Evolutionary conservation across 345 rosid genomes (phyloP).

Genomic region (Raphanus sativus): DNA sequence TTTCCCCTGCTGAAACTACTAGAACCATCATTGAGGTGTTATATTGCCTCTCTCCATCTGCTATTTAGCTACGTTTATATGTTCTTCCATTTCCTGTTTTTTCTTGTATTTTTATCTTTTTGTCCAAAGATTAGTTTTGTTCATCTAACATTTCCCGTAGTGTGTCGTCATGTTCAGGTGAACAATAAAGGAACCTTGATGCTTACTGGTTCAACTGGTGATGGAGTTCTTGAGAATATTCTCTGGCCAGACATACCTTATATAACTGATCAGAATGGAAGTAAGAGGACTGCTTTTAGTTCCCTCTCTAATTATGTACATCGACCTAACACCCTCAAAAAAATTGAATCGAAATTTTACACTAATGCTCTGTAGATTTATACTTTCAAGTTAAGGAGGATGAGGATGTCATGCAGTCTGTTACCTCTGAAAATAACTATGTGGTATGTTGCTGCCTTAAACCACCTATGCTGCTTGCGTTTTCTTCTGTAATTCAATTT

Average conservation of each 20-base stretch:
- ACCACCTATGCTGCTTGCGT: not conserved
- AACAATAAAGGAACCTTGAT: slow-evolving; percentile 77
- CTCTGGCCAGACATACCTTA: slow-evolving; percentile 88
- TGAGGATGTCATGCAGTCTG: slow-evolving; percentile 68
- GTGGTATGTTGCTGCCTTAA: slow-evolving; percentile 57
- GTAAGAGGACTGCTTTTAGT: slow-evolving; percentile 40
- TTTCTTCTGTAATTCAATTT: not conserved
- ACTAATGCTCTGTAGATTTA: slow-evolving; percentile 56
- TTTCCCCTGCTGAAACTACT: slow-evolving; percentile 69
- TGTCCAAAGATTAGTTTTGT: slow-evolving; percentile 14
- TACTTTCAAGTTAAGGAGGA: slow-evolving; percentile 84
- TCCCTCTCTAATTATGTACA: not conserved
- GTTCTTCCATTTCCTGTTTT: not conserved
- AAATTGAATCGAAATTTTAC: slow-evolving; percentile 6
- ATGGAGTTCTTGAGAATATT: slow-evolving; percentile 71
- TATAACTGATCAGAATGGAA: slow-evolving; percentile 80
- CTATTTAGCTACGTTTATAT: not conserved
- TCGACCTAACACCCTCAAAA: not conserved
- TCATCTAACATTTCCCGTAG: slow-evolving; percentile 56
- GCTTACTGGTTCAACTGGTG: slow-evolving; percentile 59
- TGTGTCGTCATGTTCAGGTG: slow-evolving; percentile 69
- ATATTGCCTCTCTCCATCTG: slow-evolving; percentile 36
- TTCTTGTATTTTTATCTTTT: too few relatives aligned
- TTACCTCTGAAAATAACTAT: slow-evolving; percentile 62
- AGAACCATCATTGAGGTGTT: slow-evolving; percentile 91